phyloP scores from a whole-genome alignment of 176 grass and related monocot species.

The Zea mays region DNA sequence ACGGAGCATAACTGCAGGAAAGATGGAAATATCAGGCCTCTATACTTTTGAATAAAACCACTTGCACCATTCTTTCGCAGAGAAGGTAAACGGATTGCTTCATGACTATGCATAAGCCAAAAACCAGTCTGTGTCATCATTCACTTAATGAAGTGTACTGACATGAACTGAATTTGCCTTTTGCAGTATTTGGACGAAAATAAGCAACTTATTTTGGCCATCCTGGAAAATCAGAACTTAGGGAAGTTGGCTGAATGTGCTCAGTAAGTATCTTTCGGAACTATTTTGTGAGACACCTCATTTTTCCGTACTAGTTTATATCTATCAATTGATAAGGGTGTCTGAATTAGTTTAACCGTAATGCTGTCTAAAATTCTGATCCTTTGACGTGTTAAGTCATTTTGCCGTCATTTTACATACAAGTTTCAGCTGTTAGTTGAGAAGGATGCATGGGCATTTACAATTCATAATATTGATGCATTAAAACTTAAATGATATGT shows the following conservation, averaged over 20 bases:
- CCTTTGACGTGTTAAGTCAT: not conserved
- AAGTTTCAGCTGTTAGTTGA: constrained; percentile 30
- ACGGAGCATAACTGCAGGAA: not conserved
- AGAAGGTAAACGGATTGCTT: constrained; percentile 21
- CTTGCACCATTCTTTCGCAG: constrained; percentile 16
- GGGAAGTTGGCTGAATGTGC: constrained; percentile 95
- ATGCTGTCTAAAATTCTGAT: not conserved
- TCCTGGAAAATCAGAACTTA: constrained; percentile 90
- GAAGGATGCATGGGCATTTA: not conserved
- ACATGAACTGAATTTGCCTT: constrained; percentile 25
- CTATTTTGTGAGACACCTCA: constrained; percentile 1
- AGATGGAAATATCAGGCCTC: not conserved
- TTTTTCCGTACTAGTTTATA: constrained; percentile 33
- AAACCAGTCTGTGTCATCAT: not conserved
- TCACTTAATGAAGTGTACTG: constrained; percentile 17
- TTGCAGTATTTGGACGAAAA: constrained; percentile 96
- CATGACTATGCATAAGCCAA: not conserved
- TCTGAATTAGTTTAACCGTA: constrained; percentile 13
- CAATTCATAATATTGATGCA: not conserved
- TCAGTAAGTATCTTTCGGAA: constrained; percentile 64
- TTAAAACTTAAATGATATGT: not conserved
- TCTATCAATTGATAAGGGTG: constrained; percentile 20
- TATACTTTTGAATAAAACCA: not conserved
- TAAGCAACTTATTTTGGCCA: constrained; percentile 95
- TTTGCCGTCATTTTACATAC: constrained; percentile 1